A percentile compares a stretch with the other conserved stretches of the same genome.
Conservation (phyloP, 78 protist species). For the Chrysochromulina tobinii region DNA sequence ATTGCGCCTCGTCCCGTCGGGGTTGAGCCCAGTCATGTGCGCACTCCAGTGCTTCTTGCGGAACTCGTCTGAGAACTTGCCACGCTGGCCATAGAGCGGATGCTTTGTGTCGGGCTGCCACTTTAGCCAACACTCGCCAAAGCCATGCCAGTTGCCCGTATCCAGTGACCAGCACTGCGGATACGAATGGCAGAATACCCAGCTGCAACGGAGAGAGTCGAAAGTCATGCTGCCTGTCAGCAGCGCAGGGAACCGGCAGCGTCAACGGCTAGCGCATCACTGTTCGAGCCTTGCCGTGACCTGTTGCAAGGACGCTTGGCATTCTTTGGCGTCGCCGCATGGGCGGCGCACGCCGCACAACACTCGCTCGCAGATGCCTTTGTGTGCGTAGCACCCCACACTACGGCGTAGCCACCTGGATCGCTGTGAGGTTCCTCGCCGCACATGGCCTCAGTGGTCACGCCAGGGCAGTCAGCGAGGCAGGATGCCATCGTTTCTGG, state of each 20-base stretch:
- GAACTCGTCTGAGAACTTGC: neutral
- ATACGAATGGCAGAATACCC: neutral
- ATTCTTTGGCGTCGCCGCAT: neutral
- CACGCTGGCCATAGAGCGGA: slow-evolving; percentile 13
- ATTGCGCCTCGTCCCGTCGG: neutral
- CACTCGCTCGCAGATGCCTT: neutral
- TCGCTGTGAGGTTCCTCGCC: neutral
- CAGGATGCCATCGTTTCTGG: neutral
- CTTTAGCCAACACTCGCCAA: slow-evolving; percentile 27
- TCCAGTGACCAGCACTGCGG: neutral
- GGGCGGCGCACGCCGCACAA: neutral
- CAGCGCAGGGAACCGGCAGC: too few relatives aligned
- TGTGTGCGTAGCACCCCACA: neutral
- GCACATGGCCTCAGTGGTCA: neutral
- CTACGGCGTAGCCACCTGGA: neutral
- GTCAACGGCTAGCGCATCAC: too few relatives aligned
- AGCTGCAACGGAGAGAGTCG: neutral
- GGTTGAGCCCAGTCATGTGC: neutral
- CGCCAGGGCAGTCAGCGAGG: neutral
- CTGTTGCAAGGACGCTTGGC: neutral
- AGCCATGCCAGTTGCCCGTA: neutral
- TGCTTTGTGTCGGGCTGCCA: neutral
- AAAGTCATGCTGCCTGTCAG: too few relatives aligned
- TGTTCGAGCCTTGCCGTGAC: too few relatives aligned
- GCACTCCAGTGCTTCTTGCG: neutral